Conservation (phyloP, 2,329 filamentous ascomycete species). For the Trichophyton equinum region DNA sequence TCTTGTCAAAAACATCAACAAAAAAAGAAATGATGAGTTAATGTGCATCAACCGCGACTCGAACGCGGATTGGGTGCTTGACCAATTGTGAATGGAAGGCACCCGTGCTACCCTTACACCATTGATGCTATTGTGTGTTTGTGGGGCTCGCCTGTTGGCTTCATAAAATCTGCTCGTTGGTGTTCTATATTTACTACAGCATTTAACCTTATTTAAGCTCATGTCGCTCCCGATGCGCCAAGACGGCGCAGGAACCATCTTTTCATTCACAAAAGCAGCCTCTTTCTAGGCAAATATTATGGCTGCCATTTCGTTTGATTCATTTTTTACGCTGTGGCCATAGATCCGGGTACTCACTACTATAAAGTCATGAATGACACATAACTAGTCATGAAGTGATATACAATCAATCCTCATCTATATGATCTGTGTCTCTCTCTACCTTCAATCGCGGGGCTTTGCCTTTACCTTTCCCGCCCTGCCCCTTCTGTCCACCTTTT, state of each 20-base stretch:
- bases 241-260: neutral
- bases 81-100: neutral
- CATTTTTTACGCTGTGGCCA: neutral
- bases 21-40: neutral
- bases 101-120: neutral
- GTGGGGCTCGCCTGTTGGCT: neutral
- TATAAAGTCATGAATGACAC: neutral
- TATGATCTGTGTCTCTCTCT: conserved; percentile 7
- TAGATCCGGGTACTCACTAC: neutral
- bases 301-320: neutral
- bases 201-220: neutral
- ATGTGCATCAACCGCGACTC: neutral
- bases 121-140: neutral
- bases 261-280: neutral
- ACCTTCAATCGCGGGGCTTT: conserved; percentile 6
- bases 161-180: neutral
- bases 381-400: too few relatives aligned
- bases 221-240: neutral
- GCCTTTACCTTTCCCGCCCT: conserved; percentile 16
- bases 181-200: neutral
- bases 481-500: conserved; percentile 17
- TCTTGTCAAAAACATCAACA: neutral
- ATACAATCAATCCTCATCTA: conserved; percentile 2
- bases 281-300: neutral
- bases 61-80: neutral